Base-by-base conservation (phyloP, 108 stramenopile species). In the Cyclotella kingstonii region DNA sequence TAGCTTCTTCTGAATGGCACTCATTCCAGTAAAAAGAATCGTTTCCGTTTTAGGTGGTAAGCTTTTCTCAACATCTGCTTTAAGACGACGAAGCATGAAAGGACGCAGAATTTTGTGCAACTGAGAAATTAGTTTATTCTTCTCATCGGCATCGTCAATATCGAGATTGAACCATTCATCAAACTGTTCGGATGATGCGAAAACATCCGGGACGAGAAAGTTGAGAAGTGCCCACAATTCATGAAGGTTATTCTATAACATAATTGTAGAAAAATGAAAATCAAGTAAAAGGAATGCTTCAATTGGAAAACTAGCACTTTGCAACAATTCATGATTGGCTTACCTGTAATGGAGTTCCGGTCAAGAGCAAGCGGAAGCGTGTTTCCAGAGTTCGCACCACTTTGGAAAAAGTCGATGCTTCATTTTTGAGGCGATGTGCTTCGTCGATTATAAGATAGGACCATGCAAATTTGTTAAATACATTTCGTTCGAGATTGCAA, bases 81-180 rank as follows among this genome's bases (percentile, higher is more conserved):
- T 99, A 42, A 98, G 80, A 26, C 99, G 81, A 28, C 99, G 91
- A 12, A 99, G 69, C 97, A 99, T 98, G 78, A 97, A 99, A 6
- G 97, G 97, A 31, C 96, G 82, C 14, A 99, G 81, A 56, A 98
- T 89, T 45, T 95, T 96, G 87, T 99, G 99, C 28, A 99, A 84
- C 72, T 94, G 94, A 29, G 84, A 81, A 63, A 99, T 97, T 83
- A 98, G 87, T 21, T 82, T 79, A 59, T 97, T 94, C 81, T 97
- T 96, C 29, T 84, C 80, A 36, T 94, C 80, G 21, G 57, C 67
- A 40, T 89, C 91, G 39, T 92, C 92, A 31, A 89, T 79, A 33
- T 90, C 92, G 21, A 94, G 66, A 73, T 94, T 83, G 79, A 97
- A 97, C 92, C 90, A 93, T 61, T 95, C 90, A 56, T 96, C 94